Conservation (phyloP, 2,329 filamentous ascomycete species). For the Torrubiella hemipterigena region DNA sequence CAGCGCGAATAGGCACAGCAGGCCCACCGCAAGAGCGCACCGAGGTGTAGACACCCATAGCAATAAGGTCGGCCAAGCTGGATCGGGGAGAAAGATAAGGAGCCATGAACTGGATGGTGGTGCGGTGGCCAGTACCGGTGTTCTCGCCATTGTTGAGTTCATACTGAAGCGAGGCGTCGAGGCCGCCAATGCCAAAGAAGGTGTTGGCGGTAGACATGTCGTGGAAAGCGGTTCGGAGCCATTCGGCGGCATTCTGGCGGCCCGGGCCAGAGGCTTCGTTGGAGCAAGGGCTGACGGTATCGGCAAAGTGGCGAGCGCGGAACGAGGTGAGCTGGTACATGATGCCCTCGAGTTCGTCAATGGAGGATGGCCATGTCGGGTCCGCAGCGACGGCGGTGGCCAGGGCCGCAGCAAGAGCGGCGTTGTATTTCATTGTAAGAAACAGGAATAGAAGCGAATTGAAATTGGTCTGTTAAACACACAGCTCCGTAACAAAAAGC, state of each 20-base stretch:
- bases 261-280: constrained; percentile 40
- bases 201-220: constrained; percentile 46
- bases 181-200: constrained; percentile 34
- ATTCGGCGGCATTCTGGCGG: constrained; percentile 47
- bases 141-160: constrained; percentile 45
- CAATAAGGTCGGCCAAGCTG: constrained; percentile 45
- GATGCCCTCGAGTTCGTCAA: constrained; percentile 52
- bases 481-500: too few relatives aligned
- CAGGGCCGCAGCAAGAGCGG: constrained; percentile 19
- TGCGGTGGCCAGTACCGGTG: constrained; percentile 39
- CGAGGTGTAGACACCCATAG: constrained; percentile 44
- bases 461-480: too few relatives aligned
- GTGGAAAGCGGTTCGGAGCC: constrained; percentile 49
- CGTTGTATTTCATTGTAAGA: constrained; percentile 11
- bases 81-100: constrained; percentile 38
- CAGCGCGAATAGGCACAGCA: constrained; percentile 37
- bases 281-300: constrained; percentile 43
- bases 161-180: constrained; percentile 49
- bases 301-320: constrained; percentile 40
- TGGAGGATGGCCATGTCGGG: constrained; percentile 47
- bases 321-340: constrained; percentile 47
- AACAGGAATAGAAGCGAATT: too few relatives aligned
- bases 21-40: constrained; percentile 48
- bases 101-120: constrained; percentile 40
- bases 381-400: constrained; percentile 25